A percentile compares a stretch with the other conserved stretches of the same genome.
Conservation (phyloP, 345 rosid genomes). For the Corymbia maculata region DNA sequence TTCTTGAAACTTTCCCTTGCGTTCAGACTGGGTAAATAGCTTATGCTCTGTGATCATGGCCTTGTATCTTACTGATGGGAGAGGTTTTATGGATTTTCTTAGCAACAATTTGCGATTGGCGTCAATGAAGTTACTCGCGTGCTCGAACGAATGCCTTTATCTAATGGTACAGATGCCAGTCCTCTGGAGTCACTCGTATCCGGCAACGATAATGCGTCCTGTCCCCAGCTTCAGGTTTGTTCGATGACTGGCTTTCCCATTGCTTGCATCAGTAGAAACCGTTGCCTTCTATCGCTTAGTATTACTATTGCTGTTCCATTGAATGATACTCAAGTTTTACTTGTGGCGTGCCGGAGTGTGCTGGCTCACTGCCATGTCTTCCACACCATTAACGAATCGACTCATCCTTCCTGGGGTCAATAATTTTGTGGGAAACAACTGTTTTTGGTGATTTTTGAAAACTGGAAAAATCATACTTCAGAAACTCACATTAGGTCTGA, state of each 20-base stretch:
- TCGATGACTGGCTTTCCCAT: not conserved
- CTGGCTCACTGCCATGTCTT: not conserved
- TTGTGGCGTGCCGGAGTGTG: not conserved
- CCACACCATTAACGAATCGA: not conserved
- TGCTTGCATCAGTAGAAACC: not conserved
- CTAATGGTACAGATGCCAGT: slow-evolving; percentile 2
- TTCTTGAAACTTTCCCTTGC: not conserved
- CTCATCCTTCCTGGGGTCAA: not conserved
- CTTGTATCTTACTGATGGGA: not conserved
- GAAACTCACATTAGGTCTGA: not conserved
- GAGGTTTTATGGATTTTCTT: not conserved
- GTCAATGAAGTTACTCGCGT: slow-evolving; percentile 79
- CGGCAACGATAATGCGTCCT: slow-evolving; percentile 8
- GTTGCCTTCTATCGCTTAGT: not conserved
- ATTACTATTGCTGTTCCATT: not conserved
- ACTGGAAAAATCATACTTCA: not conserved
- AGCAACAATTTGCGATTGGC: slow-evolving; percentile 83
- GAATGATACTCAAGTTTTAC: not conserved
- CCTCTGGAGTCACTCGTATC: not conserved
- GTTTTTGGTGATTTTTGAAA: not conserved
- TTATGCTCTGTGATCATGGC: not conserved
- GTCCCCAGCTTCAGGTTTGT: slow-evolving; percentile 41
- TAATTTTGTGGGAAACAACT: not conserved
- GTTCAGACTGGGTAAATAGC: not conserved
- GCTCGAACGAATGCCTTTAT: slow-evolving; percentile 58